These are phyloP conservation scores for Hypoxylon sp. DNA, from an alignment of 2,329 filamentous ascomycete species.

Conservation along the genomic window DNA sequence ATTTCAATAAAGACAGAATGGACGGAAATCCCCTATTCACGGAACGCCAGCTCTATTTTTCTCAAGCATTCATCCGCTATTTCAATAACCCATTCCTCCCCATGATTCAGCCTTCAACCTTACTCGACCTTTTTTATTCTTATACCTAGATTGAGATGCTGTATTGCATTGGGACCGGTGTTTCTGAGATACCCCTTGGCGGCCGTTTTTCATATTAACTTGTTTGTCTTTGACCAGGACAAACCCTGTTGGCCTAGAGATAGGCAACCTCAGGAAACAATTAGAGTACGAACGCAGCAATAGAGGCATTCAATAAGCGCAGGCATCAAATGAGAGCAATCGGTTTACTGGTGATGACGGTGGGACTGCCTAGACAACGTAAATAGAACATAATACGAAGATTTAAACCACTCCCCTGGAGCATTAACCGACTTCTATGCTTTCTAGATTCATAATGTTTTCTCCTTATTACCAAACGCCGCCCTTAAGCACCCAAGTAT, in stretches of 20 bases:
- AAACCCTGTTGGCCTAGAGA: background rate
- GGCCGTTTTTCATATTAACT: conserved; percentile 9
- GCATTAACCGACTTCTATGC: conserved; percentile 4
- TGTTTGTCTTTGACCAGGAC: conserved; percentile 10
- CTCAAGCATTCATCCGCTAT: background rate
- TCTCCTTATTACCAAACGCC: conserved; percentile 25
- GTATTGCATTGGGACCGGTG: conserved; percentile 19
- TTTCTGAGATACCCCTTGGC: conserved; percentile 29
- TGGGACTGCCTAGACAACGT: conserved; percentile 19
- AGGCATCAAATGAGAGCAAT: conserved; percentile 2
- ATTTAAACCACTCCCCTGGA: conserved; percentile 23
- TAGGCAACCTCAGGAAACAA: background rate
- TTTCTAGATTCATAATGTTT: conserved; percentile 27
- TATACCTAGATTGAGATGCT: conserved; percentile 28
- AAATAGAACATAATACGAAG: conserved; percentile 35
- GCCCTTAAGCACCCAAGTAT: conserved; percentile 19
- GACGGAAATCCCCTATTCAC: background rate
- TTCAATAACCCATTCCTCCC: no score
- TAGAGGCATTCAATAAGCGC: conserved; percentile 7
- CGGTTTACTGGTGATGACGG: conserved; percentile 4
- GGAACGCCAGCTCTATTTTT: background rate
- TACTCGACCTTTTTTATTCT: conserved; percentile 17
- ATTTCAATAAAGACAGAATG: background rate
- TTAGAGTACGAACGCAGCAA: conserved; percentile 14
- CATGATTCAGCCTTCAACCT: conserved; percentile 1